A percentile compares a stretch with the other conserved stretches of the same genome.
phyloP scores from a whole-genome alignment of 2,329 filamentous ascomycete species.

The Chaetomiaceae sp. region DNA sequence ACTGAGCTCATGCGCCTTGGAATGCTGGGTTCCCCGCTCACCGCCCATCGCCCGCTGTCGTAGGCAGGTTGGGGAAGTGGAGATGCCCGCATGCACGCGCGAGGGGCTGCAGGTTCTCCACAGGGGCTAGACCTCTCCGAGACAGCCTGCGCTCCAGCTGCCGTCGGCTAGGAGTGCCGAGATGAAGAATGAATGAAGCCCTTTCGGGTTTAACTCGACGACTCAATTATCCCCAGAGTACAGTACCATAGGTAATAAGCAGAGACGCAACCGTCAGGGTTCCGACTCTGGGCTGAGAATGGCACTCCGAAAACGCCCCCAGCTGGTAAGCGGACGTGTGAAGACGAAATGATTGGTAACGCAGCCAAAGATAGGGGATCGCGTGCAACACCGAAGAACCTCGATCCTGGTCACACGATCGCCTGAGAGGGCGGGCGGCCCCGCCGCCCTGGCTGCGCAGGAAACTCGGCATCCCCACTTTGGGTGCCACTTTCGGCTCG shows the following conservation, averaged over 20 bases:
- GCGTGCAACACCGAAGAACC: not conserved
- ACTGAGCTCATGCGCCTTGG: too few relatives aligned
- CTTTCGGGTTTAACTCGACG: too few relatives aligned
- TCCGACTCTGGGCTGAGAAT: too few relatives aligned
- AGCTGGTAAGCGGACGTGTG: not conserved
- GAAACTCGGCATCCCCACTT: slow-evolving; percentile 1
- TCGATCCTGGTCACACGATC: slow-evolving; percentile 17
- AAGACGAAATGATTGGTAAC: not conserved
- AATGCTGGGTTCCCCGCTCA: not conserved
- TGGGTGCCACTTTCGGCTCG: not conserved
- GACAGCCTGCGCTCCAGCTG: not conserved
- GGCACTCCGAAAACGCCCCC: not conserved
- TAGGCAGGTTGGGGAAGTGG: not conserved
- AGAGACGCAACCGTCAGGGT: not conserved
- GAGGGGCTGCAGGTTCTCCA: not conserved
- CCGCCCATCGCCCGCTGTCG: not conserved
- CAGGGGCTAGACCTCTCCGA: not conserved
- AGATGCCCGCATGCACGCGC: not conserved
- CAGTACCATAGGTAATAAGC: too few relatives aligned
- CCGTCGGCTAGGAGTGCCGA: too few relatives aligned
- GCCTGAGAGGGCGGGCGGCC: not conserved
- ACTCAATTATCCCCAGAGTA: too few relatives aligned
- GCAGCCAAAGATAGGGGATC: not conserved
- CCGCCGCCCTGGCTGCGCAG: not conserved
- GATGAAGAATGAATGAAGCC: too few relatives aligned